Evolutionary conservation across 2,329 filamentous ascomycete genomes (phyloP), one percentile per base, ranked within the genome.

Genomic region (Xylariaceae sp.): DNA sequence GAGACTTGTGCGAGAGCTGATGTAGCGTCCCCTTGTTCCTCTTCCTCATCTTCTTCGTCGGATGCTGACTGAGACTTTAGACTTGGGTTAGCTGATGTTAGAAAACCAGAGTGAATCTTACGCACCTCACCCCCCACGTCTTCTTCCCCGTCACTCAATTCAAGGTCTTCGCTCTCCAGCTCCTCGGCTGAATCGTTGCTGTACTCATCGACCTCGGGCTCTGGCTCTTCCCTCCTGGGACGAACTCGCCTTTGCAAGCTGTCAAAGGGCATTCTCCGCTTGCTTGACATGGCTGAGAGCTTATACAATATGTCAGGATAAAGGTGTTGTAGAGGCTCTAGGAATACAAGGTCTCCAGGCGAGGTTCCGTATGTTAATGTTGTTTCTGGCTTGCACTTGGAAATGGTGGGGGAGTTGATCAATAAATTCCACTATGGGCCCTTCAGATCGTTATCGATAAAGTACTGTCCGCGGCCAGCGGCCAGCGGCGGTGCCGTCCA

Each of bases 1-100:
- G 91, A 94, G 59, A 97, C 83, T 55, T 78, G 76, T 9, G 81
- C 74, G 42, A 78, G 71, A 53, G 79, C 76, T 50, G 78, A 67
- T 16, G 69, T 70, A 6, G 72, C 63, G 47, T 61, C 58, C n/a
- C 64, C 58, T 13, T 63, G 62, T 66, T 61, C 63, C 39, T 69
- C 63, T 13, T 69, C 64, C 19, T 74, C 70, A 49, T 75, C 69
- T 1, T 51, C 59, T 46, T 53, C 58, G 3, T 68, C 66, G 43
- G 61, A 65, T 50, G 50, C 54, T 14, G 59, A 60, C 44, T 58
- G 57, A 45, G 59, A 59, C 63, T 55, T 14, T 41, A 2, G 16
- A 38, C 10, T 38, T 6, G 41, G n/a, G 11, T 55, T 34, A 49
- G 56, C 28, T 41, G 16, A 18, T 6, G 5, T 3, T 46, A 14